Percentiles rank a stretch among this genome's conserved stretches.
phyloP scores from a whole-genome alignment of 2,329 filamentous ascomycete species.

The Penicillium digitatum region DNA sequence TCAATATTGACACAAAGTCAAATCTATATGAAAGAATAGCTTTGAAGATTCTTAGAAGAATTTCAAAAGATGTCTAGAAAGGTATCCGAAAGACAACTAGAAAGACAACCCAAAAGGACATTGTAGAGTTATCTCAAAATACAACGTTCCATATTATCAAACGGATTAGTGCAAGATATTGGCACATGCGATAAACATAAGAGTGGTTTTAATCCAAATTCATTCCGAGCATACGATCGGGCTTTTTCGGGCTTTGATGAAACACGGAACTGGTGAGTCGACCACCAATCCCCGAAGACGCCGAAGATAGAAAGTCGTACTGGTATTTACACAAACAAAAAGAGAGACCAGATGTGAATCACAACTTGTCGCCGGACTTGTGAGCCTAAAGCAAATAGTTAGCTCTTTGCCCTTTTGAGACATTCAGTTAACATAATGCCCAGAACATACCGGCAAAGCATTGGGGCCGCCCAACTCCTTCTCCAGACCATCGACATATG shows the following conservation, averaged over 20 bases:
- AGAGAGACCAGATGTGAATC: slow-evolving; percentile 24
- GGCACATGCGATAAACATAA: background rate
- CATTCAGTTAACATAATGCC: background rate
- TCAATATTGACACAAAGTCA: background rate
- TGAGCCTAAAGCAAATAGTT: slow-evolving; percentile 32
- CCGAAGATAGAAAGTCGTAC: slow-evolving; percentile 32
- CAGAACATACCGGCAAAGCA: slow-evolving; percentile 59
- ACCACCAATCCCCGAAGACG: slow-evolving; percentile 29
- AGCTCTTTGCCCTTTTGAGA: slow-evolving; percentile 4
- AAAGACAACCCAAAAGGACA: background rate
- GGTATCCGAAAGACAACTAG: background rate
- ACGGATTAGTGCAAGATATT: background rate
- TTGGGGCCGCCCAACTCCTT: slow-evolving; percentile 69
- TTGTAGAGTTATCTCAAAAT: background rate
- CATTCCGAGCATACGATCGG: slow-evolving; percentile 12
- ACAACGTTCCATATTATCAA: background rate
- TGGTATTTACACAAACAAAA: slow-evolving; percentile 41
- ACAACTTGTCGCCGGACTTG: slow-evolving; percentile 38
- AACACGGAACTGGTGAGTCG: slow-evolving; percentile 16
- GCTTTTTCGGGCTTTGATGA: slow-evolving; percentile 16
- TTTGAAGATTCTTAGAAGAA: background rate
- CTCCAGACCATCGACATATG: slow-evolving; percentile 66
- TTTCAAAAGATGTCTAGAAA: background rate
- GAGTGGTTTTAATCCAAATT: slow-evolving; percentile 5
- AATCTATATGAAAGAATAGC: background rate